These are phyloP conservation scores for Tetracladium setigerum DNA, from an alignment of 495 filamentous ascomycete species.

Conservation along the genomic window DNA sequence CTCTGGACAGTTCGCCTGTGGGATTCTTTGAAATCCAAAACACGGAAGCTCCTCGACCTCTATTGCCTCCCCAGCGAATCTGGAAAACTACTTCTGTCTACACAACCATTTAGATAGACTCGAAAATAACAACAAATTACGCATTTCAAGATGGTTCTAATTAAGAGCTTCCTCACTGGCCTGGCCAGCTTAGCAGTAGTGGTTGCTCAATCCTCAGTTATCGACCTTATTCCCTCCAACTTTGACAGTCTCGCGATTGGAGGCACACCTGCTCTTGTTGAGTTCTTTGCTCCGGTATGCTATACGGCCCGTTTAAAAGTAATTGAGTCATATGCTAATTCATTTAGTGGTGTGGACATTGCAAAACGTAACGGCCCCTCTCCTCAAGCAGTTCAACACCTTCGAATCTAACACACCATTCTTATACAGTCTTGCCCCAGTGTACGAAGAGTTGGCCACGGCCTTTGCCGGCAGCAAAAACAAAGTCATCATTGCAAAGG, in stretches of 20 bases:
- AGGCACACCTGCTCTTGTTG: slow-evolving; percentile 92
- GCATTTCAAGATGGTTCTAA: background rate
- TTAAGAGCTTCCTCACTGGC: background rate
- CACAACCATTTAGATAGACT: background rate
- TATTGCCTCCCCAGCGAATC: background rate
- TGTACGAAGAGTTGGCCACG: slow-evolving; percentile 87
- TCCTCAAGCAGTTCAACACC: too few relatives aligned
- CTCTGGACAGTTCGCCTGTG: background rate
- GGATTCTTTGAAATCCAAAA: background rate
- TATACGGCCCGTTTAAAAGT: too few relatives aligned
- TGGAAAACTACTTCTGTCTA: background rate
- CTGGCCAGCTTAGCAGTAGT: too few relatives aligned
- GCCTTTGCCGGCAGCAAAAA: slow-evolving; percentile 65
- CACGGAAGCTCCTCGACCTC: background rate
- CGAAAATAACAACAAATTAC: background rate
- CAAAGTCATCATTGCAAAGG: slow-evolving; percentile 87
- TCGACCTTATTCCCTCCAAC: slow-evolving; percentile 81
- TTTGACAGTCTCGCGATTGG: slow-evolving; percentile 87
- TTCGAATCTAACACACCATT: too few relatives aligned
- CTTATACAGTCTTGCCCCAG: slow-evolving; percentile 82
- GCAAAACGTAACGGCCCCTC: too few relatives aligned
- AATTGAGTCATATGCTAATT: too few relatives aligned
- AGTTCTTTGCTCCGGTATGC: slow-evolving; percentile 98
- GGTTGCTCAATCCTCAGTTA: slow-evolving; percentile 63
- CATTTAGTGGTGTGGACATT: slow-evolving; percentile 99